Percentiles rank a stretch among this genome's conserved stretches.
Conservation (phyloP, 139 green algal species). For the Chlorella sp. region DNA sequence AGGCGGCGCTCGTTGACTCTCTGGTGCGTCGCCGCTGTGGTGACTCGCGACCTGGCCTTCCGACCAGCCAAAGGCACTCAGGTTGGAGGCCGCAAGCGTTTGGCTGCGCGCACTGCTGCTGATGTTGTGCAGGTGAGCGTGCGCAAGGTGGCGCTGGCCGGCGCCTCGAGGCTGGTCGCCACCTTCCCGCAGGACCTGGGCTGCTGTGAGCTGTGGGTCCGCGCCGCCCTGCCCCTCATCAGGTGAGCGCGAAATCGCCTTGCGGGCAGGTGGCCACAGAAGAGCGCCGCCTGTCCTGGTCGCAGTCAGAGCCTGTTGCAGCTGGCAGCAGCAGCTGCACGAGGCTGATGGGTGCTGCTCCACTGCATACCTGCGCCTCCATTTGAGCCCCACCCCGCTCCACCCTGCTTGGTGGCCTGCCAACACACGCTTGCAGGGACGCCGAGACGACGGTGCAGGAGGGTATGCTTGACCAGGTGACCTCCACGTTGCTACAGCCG, state of each 20-base stretch:
- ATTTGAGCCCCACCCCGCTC: too few species aligned
- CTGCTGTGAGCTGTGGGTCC: constrained; percentile 52
- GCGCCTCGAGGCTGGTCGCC: constrained; percentile 33
- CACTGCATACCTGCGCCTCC: too few species aligned
- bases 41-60: too few species aligned
- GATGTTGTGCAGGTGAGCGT: constrained; percentile 53
- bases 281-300: background rate
- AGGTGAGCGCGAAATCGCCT: constrained; percentile 2
- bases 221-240: constrained; percentile 52
- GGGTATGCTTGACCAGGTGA: constrained; percentile 31
- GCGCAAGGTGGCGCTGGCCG: constrained; percentile 46
- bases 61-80: too few species aligned
- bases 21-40: constrained; percentile 34
- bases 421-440: constrained; percentile 14
- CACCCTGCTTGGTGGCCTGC: background rate
- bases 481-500: background rate
- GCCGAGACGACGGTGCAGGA: constrained; percentile 48
- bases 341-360: too few species aligned
- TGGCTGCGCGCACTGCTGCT: background rate
- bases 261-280: background rate
- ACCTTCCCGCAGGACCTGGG: constrained; percentile 34
- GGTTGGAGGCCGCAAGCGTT: background rate
- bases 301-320: background rate
- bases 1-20: constrained; percentile 50
- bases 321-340: too few species aligned